Conservation (phyloP, 2,329 filamentous ascomycete genomes). For the Pseudophaeomoniella oleicola region DNA sequence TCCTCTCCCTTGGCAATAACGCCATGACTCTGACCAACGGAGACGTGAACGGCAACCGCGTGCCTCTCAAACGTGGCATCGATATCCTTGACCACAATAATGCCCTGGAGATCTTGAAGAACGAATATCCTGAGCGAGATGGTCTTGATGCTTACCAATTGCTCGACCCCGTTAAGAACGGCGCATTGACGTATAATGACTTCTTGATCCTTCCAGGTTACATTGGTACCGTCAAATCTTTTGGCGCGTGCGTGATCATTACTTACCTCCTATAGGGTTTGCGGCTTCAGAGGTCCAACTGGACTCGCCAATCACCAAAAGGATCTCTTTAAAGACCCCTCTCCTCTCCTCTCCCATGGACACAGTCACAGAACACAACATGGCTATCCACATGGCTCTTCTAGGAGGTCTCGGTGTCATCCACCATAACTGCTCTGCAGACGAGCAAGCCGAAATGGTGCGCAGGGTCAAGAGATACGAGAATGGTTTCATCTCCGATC, state of each 20-base stretch:
- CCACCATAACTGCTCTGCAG: slow-evolving; percentile 98
- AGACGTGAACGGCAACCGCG: slow-evolving; percentile 37
- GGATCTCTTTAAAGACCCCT: slow-evolving; percentile 89
- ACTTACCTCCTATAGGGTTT: slow-evolving; percentile 46
- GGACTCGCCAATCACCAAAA: slow-evolving; percentile 86
- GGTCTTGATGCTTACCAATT: slow-evolving; percentile 76
- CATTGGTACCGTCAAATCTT: slow-evolving; percentile 44
- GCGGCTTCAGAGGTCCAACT: slow-evolving; percentile 76
- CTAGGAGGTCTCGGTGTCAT: slow-evolving; percentile 59
- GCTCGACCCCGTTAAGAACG: slow-evolving; percentile 80
- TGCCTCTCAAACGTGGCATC: slow-evolving; percentile 27
- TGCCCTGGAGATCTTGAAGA: slow-evolving; percentile 65
- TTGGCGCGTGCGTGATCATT: slow-evolving; percentile 8
- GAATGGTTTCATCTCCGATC: slow-evolving; percentile 97
- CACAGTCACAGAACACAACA: slow-evolving; percentile 97
- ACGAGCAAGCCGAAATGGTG: slow-evolving; percentile 97
- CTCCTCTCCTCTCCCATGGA: slow-evolving; percentile 99
- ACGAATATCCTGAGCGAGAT: slow-evolving; percentile 64
- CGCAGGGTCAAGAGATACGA: slow-evolving; percentile 98
- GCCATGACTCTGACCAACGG: slow-evolving; percentile 61
- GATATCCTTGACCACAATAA: slow-evolving; percentile 57
- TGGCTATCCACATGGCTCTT: slow-evolving; percentile 79
- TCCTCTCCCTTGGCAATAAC: slow-evolving; percentile 22
- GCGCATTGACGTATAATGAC: slow-evolving; percentile 96
- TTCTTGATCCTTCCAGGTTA: slow-evolving; percentile 94